Evolutionary conservation across 345 rosid genomes (phyloP), one percentile per base, ranked within the genome.

Genomic region (Citrus mangshanensis): DNA sequence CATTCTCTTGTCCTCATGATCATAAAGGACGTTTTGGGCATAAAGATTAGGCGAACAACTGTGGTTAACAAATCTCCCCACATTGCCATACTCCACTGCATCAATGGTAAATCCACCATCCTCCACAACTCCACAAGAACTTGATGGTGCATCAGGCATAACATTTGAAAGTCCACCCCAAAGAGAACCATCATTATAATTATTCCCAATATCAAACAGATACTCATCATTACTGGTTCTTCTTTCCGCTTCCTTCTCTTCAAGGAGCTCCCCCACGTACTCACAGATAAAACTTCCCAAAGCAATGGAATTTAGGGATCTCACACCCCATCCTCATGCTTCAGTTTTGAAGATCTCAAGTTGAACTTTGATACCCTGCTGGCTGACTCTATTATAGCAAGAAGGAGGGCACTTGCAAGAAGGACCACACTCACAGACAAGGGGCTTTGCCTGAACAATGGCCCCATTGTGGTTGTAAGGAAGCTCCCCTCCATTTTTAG

Each of bases 241-340:
- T 77, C 81, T 63, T 59, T 92, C 92, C 0, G 97, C 99, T 88
- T 92, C 92, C 71, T 80, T 83, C 12, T 96, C 97, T 60, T 85
- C 91, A 49, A 96, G 88, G 61, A 96, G 87, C 77, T 96, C 95
- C 25, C 99, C 99, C 13, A 79, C 81, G 78, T 94, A 96, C 85
- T 94, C 97, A 3, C 97, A 94, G 54, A 96, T 91, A 79, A 96
- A 96, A 80, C 95, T 89, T 76, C 98, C 97, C 0, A 91, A 85
- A 80, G 97, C 86, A 66, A 94, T 91, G 56, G 94, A 96, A 75
- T 82, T 86, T 66, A 86, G 81, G 10, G 94, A 94, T 86, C 99
- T 87, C 83, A 94, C 97, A 63, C 97, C 99, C 99, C 98, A 96
- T 22, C 97, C 98, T 77, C 91, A 89, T 58, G 86, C 85, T 73